phyloP scores from a whole-genome alignment of 2,329 filamentous ascomycete species.

The Penicillium sp. region DNA sequence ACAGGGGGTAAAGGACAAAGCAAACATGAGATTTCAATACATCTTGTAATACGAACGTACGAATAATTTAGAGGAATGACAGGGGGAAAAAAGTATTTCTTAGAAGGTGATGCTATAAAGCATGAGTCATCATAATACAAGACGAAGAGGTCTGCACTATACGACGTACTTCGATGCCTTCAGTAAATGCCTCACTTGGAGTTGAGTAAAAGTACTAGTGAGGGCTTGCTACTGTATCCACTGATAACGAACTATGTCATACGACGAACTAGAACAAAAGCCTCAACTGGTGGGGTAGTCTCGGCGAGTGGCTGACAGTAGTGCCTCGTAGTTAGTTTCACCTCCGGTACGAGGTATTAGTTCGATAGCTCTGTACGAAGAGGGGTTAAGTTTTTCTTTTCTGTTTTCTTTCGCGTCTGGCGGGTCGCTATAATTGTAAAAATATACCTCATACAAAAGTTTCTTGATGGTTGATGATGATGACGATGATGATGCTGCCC shows the following conservation, averaged over 20 bases:
- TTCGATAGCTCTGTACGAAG: not conserved
- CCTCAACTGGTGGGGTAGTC: conserved; percentile 10
- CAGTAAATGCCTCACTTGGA: conserved; percentile 21
- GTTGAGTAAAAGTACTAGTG: conserved; percentile 4
- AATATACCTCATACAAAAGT: not conserved
- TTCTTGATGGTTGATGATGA: not conserved
- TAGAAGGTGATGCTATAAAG: too few species aligned
- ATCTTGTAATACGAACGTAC: too few species aligned
- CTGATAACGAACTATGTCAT: conserved; percentile 14
- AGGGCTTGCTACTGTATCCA: not conserved
- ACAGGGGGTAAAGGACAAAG: not conserved
- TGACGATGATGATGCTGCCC: not conserved
- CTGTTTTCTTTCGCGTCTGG: conserved; percentile 1
- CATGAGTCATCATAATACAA: too few species aligned
- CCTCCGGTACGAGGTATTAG: not conserved
- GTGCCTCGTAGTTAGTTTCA: conserved; percentile 1
- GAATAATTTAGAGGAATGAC: too few species aligned
- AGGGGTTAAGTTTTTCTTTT: not conserved
- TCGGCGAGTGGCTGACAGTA: conserved; percentile 1
- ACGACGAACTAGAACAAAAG: conserved; percentile 5
- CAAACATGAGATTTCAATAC: not conserved
- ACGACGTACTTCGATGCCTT: conserved; percentile 7
- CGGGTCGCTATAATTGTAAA: not conserved
- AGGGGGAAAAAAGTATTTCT: too few species aligned
- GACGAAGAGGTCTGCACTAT: not conserved